Conservation (phyloP, 345 rosid genomes). For the Eucalyptus curtisii region DNA sequence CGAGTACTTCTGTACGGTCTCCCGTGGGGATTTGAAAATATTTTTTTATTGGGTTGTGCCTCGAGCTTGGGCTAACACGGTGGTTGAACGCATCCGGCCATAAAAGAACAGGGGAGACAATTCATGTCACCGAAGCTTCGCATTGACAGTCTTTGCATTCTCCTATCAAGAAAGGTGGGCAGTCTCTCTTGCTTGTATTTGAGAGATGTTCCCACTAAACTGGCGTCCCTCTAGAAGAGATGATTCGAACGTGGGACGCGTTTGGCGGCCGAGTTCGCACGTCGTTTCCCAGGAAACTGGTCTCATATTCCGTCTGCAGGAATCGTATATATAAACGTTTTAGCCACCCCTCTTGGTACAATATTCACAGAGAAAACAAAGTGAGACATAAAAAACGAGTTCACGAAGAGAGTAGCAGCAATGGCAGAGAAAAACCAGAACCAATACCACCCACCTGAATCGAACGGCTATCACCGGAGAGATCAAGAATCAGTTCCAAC, state of each 20-base stretch:
- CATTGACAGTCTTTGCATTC: neutral
- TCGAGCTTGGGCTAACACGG: neutral
- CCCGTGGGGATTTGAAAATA: neutral
- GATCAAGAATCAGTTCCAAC: neutral
- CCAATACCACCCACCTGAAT: neutral
- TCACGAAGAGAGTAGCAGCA: neutral
- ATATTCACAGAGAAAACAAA: too few relatives aligned
- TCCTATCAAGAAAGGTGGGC: neutral
- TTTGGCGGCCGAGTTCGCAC: neutral
- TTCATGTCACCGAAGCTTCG: neutral
- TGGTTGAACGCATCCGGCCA: neutral
- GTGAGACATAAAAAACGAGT: too few relatives aligned
- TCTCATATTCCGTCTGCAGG: neutral
- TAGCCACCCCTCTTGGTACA: neutral
- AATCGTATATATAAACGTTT: neutral
- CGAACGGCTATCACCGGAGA: neutral
- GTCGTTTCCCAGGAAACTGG: neutral
- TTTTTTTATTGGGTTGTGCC: neutral
- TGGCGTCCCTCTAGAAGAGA: neutral
- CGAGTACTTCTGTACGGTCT: neutral
- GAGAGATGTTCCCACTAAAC: neutral
- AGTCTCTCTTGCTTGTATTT: neutral
- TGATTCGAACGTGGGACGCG: neutral
- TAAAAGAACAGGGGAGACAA: neutral
- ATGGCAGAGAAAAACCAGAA: neutral